A percentile compares a stretch with the other conserved stretches of the same genome.
phyloP scores from a whole-genome alignment of 2,329 filamentous ascomycete species.

The Tolypocladium guangdongense region DNA sequence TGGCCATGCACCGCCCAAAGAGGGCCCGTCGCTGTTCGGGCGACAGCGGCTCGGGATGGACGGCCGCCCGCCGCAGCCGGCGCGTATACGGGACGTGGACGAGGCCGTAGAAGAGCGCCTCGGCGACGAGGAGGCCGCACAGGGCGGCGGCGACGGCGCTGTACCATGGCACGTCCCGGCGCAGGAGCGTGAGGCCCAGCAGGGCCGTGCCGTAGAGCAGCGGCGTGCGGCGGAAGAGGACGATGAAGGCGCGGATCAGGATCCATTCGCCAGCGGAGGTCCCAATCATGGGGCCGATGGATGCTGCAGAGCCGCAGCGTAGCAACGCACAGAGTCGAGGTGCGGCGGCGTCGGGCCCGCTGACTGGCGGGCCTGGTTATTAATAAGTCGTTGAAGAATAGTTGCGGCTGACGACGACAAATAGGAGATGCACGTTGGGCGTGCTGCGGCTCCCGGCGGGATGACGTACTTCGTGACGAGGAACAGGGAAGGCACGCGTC shows the following conservation, averaged over 20 bases:
- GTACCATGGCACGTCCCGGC: neutral
- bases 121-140: constrained; percentile 22
- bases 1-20: constrained; percentile 44
- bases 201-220: constrained; percentile 25
- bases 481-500: too few relatives aligned
- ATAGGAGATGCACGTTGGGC: too few relatives aligned
- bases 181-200: constrained; percentile 9
- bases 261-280: constrained; percentile 27
- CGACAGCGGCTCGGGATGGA: constrained; percentile 30
- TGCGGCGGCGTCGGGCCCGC: too few relatives aligned
- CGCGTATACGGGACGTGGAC: constrained; percentile 31
- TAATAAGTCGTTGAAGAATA: too few relatives aligned
- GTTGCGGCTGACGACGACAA: too few relatives aligned
- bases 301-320: too few relatives aligned
- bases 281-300: constrained; percentile 21
- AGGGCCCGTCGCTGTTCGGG: constrained; percentile 39
- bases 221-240: constrained; percentile 32
- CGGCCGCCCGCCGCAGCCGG: constrained; percentile 25
- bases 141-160: constrained; percentile 9
- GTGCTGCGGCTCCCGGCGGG: too few relatives aligned
- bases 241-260: constrained; percentile 33
- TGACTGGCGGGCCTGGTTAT: too few relatives aligned
- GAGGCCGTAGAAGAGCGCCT: constrained; percentile 29
- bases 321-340: too few relatives aligned
- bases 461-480: too few relatives aligned